phyloP scores from a whole-genome alignment of 169 alveolate genomes.

The Eimeria tenella region DNA sequence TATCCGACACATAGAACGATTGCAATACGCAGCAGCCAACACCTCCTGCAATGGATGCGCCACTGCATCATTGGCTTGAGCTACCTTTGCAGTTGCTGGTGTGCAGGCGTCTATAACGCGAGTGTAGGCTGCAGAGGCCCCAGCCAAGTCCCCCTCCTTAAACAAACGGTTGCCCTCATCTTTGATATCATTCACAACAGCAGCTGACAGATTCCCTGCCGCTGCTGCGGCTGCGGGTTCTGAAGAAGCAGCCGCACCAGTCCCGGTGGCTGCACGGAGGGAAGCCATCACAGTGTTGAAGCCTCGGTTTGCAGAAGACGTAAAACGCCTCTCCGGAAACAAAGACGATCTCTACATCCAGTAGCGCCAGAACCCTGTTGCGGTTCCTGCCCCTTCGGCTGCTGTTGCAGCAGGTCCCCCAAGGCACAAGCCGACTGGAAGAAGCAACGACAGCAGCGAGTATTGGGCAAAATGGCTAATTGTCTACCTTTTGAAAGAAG shows the following conservation, averaged over 20 bases:
- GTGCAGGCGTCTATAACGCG: constrained; percentile 28
- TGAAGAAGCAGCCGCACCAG: constrained; percentile 28
- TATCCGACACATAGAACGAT: constrained; percentile 21
- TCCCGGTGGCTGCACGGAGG: neutral
- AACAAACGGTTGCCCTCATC: neutral
- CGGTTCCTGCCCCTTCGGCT: neutral
- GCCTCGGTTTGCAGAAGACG: too few relatives aligned
- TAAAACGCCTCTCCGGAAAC: too few relatives aligned
- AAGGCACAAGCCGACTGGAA: too few relatives aligned
- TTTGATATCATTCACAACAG: neutral
- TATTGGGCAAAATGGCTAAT: too few relatives aligned
- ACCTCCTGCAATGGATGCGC: neutral
- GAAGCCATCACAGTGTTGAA: neutral
- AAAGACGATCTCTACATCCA: too few relatives aligned
- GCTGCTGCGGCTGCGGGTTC: constrained; percentile 29
- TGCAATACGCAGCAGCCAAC: constrained; percentile 40
- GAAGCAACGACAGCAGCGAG: too few relatives aligned
- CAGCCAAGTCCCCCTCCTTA: constrained; percentile 3
- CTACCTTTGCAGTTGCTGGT: neutral
- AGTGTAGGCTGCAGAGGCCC: constrained; percentile 6
- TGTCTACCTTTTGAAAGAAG: too few relatives aligned
- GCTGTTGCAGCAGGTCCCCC: neutral
- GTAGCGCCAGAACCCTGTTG: neutral
- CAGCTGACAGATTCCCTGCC: neutral
- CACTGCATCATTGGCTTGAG: neutral